Evolutionary conservation across 2,329 filamentous ascomycete genomes (phyloP).

Genomic region (Colletotrichum shisoi): DNA sequence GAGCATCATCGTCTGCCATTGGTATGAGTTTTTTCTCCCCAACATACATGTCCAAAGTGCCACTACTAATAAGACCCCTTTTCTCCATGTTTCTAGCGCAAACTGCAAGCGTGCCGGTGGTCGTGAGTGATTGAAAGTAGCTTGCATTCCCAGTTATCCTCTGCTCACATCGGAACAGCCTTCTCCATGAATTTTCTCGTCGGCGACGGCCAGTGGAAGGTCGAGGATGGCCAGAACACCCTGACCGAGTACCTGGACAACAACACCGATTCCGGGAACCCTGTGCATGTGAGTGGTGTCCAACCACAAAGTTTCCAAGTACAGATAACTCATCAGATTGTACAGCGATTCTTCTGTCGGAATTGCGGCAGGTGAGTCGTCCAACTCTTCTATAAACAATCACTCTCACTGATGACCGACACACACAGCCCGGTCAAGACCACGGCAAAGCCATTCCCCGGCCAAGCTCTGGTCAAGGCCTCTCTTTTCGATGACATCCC

Average conservation of each 20-base stretch:
- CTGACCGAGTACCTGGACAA: conserved; percentile 27
- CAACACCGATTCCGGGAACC: conserved; percentile 30
- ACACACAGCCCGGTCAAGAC: conserved; percentile 19
- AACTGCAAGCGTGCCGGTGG: conserved; percentile 36
- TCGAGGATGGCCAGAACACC: conserved; percentile 18
- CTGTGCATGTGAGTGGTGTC: conserved; percentile 17
- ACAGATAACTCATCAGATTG: neutral
- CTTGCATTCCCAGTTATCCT: neutral
- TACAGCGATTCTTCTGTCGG: conserved; percentile 28
- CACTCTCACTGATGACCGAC: neutral
- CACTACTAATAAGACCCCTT: neutral
- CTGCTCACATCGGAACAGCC: neutral
- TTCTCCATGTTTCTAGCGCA: neutral
- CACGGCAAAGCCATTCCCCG: neutral
- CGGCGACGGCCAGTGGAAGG: conserved; percentile 16
- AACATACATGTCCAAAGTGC: too few species aligned
- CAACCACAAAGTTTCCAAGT: too few species aligned
- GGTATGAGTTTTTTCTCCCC: neutral
- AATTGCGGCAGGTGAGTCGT: conserved; percentile 29
- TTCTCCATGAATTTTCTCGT: conserved; percentile 31
- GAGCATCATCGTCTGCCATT: conserved; percentile 23
- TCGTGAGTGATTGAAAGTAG: neutral
- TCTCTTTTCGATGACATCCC: conserved; percentile 35
- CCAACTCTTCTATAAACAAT: too few species aligned
- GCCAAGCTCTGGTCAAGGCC: conserved; percentile 25